These are phyloP conservation scores for Cytospora chrysosperma DNA, from an alignment of 2,329 filamentous ascomycete genomes.

Conservation along the genomic window DNA sequence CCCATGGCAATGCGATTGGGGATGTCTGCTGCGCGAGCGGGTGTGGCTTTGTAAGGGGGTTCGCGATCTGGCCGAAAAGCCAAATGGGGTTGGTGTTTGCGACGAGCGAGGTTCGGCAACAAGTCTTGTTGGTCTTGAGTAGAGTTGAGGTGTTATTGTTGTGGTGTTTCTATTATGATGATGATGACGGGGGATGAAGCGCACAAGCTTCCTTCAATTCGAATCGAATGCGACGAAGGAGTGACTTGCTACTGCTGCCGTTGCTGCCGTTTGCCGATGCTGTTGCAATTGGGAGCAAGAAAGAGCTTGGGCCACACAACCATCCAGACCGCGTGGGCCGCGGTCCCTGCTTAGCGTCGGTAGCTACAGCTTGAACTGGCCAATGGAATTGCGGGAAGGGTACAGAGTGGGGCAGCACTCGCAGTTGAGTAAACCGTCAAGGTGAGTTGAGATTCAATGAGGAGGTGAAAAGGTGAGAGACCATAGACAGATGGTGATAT, in stretches of 20 bases:
- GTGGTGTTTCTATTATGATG: neutral
- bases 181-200: neutral
- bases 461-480: neutral
- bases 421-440: neutral
- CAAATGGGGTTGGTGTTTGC: neutral
- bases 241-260: too few species aligned
- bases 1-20: slow-evolving; percentile 19
- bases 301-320: slow-evolving; percentile 18
- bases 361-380: slow-evolving; percentile 12
- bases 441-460: neutral
- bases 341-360: slow-evolving; percentile 18
- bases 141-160: neutral
- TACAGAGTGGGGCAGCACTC: neutral
- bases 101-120: neutral
- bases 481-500: neutral
- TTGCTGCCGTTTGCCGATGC: neutral
- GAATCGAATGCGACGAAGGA: neutral
- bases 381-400: neutral
- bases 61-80: neutral
- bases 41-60: neutral
- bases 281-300: neutral
- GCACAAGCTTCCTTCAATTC: neutral
- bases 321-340: neutral
- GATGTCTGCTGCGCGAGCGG: neutral
- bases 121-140: neutral